Conservation (phyloP, 1,284 basidiomycete species). For the Boletellus sp. region DNA sequence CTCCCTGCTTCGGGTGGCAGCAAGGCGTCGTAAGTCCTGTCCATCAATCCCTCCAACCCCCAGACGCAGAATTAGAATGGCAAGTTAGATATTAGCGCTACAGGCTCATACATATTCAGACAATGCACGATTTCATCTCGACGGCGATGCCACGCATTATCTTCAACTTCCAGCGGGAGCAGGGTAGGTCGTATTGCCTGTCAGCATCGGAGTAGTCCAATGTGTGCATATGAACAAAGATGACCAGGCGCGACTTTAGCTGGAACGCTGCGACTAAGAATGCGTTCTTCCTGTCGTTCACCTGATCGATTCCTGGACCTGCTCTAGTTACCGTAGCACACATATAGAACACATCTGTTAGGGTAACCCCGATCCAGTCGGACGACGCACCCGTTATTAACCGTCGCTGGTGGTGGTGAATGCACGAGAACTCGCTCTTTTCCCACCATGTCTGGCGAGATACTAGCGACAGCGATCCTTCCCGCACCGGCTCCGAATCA, state of each 20-base stretch:
- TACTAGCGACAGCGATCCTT: constrained; percentile 1
- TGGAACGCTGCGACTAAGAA: constrained; percentile 48
- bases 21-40: too few species aligned
- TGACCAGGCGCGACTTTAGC: constrained; percentile 48
- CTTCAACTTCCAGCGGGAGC: constrained; percentile 45
- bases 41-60: not conserved
- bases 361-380: not conserved
- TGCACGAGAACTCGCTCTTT: not conserved
- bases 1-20: constrained; percentile 23
- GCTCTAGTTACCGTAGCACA: not conserved
- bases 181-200: constrained; percentile 35
- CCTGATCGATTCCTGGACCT: constrained; percentile 26
- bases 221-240: constrained; percentile 37
- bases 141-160: constrained; percentile 52
- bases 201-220: constrained; percentile 5
- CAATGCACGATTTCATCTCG: constrained; percentile 53
- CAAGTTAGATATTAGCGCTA: too few species aligned
- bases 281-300: constrained; percentile 32
- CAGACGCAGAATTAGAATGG: too few species aligned
- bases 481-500: constrained; percentile 30
- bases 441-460: not conserved
- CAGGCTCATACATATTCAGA: constrained; percentile 32
- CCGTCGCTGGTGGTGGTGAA: not conserved
- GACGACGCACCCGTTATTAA: not conserved
- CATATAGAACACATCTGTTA: not conserved